Percentiles rank a stretch among this genome's conserved stretches.
phyloP scores from a whole-genome alignment of 106 monocot species.

The Ottelia alismoides region DNA sequence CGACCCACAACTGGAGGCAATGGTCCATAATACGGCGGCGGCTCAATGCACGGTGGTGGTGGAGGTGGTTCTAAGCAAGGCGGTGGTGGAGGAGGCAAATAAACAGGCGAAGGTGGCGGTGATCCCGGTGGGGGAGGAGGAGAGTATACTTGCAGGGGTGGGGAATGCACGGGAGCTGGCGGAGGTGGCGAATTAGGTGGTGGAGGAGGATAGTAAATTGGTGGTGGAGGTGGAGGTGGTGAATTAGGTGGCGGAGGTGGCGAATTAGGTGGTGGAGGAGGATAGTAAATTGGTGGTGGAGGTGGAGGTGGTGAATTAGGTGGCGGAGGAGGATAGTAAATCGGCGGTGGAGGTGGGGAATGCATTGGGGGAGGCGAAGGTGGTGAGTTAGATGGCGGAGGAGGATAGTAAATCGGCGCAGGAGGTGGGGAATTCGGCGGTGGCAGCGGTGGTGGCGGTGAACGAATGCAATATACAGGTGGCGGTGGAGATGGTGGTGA shows the following conservation, averaged over 20 bases:
- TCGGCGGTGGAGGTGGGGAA: conserved; percentile 1
- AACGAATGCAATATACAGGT: no score
- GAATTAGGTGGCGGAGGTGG: no score
- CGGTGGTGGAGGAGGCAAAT: no score
- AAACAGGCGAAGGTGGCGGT: background rate
- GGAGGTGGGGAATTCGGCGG: background rate
- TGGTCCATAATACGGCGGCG: no score
- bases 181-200: no score
- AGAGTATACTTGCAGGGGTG: background rate
- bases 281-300: background rate
- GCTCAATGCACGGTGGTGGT: background rate
- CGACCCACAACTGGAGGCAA: no score
- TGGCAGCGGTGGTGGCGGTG: background rate
- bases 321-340: no score
- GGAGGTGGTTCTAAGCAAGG: no score
- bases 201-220: background rate
- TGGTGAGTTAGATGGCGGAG: no score
- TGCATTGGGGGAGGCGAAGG: background rate
- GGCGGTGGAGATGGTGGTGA: background rate
- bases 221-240: no score
- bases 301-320: no score
- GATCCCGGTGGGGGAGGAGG: background rate
- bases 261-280: no score
- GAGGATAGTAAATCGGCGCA: background rate
- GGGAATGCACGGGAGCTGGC: background rate